phyloP scores from a whole-genome alignment of 768 basidiomycete species.

The Pluteus cervinus region DNA sequence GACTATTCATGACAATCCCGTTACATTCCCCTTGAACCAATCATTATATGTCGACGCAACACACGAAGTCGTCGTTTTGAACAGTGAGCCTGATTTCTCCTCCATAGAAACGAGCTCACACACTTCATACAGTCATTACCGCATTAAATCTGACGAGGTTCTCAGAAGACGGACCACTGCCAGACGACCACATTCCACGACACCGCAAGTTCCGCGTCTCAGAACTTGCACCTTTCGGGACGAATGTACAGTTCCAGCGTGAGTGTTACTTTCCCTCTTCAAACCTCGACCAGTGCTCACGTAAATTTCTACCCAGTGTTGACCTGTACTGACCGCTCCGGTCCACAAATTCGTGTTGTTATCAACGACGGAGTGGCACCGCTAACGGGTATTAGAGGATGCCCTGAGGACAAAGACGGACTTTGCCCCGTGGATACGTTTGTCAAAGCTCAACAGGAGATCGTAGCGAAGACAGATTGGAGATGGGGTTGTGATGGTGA shows the following conservation, averaged over 20 bases:
- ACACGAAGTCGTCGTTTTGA: conserved; percentile 89
- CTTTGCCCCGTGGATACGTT: conserved; percentile 74
- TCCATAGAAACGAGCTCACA: conserved; percentile 2
- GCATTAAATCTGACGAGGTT: conserved; percentile 80
- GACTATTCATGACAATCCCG: conserved; percentile 63
- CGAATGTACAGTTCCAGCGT: conserved; percentile 89
- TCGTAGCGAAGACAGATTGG: conserved; percentile 67
- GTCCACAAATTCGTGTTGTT: conserved; percentile 70
- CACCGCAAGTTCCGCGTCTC: conserved; percentile 67
- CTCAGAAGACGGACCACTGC: conserved; percentile 67
- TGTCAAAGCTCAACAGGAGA: conserved; percentile 60
- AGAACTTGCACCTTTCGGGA: conserved; percentile 80
- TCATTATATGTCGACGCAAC: conserved; percentile 84
- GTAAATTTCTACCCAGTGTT: conserved; percentile 50
- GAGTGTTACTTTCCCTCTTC: conserved; percentile 16
- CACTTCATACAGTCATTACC: conserved; percentile 53
- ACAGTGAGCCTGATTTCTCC: conserved; percentile 40
- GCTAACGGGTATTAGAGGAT: conserved; percentile 70
- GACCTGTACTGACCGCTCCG: conserved; percentile 43
- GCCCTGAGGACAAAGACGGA: conserved; percentile 66
- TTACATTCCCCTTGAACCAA: conserved; percentile 67
- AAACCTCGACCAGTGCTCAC: conserved; percentile 11
- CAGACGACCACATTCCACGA: conserved; percentile 61
- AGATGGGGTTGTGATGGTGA: conserved; percentile 67
- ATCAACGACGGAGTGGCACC: conserved; percentile 87